These are phyloP conservation scores for Oropetium thomaeum DNA, from an alignment of 176 grass and related monocot genomes.

Conservation along the genomic window DNA sequence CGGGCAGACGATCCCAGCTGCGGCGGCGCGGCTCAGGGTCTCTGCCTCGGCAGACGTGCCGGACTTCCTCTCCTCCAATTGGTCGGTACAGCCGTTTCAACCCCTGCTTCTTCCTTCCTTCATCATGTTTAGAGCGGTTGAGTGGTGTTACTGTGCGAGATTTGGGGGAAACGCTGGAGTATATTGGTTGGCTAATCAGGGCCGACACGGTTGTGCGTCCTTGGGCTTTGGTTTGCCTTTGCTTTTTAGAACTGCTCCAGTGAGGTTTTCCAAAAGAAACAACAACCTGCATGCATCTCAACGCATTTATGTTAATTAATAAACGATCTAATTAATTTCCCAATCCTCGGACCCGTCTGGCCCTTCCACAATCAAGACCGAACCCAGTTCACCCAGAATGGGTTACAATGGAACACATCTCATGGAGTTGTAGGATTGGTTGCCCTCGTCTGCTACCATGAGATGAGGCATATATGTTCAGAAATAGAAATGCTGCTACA, in stretches of 20 bases:
- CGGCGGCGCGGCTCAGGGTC: conserved; percentile 23
- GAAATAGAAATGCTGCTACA: not conserved
- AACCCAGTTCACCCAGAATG: no score
- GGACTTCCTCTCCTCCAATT: conserved; percentile 85
- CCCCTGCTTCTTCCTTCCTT: not conserved
- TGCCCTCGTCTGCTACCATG: no score
- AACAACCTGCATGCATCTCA: no score
- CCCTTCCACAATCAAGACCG: no score
- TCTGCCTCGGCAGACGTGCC: conserved; percentile 52
- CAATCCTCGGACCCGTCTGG: no score
- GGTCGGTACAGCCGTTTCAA: conserved; percentile 33
- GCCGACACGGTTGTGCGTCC: not conserved
- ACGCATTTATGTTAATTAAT: no score
- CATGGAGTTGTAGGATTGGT: no score
- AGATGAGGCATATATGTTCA: not conserved
- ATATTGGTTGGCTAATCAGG: conserved; percentile 18
- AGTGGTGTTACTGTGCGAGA: not conserved
- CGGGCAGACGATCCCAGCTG: not conserved
- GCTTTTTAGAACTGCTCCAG: no score
- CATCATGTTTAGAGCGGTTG: not conserved
- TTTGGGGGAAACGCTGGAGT: not conserved
- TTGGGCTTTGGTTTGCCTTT: no score
- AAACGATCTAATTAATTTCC: no score
- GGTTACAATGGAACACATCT: no score
- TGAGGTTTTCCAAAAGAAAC: no score